These are phyloP conservation scores for Coriolopsis trogii DNA, from an alignment of 1,284 basidiomycete species.

Conservation along the genomic window DNA sequence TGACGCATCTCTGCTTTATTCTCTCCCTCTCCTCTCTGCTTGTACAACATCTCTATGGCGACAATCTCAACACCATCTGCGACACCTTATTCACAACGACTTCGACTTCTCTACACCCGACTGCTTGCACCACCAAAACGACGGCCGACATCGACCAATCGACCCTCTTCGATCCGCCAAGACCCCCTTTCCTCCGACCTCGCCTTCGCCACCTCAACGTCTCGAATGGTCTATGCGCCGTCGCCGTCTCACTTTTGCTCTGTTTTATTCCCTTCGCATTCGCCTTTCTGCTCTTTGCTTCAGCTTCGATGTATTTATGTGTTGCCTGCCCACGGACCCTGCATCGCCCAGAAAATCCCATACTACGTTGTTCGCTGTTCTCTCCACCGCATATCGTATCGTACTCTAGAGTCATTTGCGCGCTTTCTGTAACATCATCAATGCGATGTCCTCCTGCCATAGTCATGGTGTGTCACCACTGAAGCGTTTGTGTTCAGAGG, in stretches of 20 bases:
- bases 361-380: constrained; percentile 3
- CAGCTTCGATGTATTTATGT: constrained; percentile 26
- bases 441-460: no score
- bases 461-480: no score
- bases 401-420: neutral
- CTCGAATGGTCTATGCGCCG: constrained; percentile 21
- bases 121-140: constrained; percentile 13
- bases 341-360: constrained; percentile 6
- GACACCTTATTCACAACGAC: neutral
- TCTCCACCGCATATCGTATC: constrained; percentile 4
- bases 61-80: constrained; percentile 3
- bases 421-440: constrained; percentile 3
- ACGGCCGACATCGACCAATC: constrained; percentile 16
- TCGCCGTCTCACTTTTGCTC: constrained; percentile 13
- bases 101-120: neutral
- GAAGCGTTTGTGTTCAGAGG: no score
- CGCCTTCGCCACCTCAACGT: constrained; percentile 10
- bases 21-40: constrained; percentile 16
- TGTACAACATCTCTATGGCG: constrained; percentile 17
- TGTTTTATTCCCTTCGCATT: constrained; percentile 28
- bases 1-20: constrained; percentile 14
- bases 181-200: neutral
- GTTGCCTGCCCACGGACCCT: constrained; percentile 16
- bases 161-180: neutral
- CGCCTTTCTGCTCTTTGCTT: constrained; percentile 10